Conservation (phyloP, 352 stramenopile species). For the Phytophthora tentaculata region DNA sequence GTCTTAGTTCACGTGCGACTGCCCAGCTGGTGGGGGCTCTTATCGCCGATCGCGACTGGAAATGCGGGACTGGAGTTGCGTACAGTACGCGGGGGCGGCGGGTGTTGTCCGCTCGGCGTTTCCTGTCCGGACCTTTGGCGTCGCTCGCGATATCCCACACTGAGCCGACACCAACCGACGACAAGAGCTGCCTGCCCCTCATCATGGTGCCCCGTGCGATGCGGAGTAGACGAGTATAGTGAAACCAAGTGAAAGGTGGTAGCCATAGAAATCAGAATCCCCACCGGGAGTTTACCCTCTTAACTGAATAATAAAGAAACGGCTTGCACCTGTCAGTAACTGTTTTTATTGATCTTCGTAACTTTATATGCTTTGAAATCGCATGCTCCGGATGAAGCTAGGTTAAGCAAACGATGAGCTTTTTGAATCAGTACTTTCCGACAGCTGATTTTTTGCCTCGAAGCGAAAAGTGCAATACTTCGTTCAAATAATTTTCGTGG, state of each 20-base stretch:
- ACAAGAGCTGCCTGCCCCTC: slow-evolving; percentile 5
- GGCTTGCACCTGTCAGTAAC: not conserved
- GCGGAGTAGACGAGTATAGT: slow-evolving; percentile 6
- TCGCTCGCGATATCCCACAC: slow-evolving; percentile 38
- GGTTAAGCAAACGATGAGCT: slow-evolving; percentile 1
- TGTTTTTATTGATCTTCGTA: not conserved
- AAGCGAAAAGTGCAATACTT: slow-evolving; percentile 2
- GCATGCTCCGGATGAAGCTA: not conserved
- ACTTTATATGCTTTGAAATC: not conserved
- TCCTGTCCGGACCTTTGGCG: slow-evolving; percentile 32
- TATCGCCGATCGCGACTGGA: slow-evolving; percentile 41
- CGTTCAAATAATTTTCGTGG: slow-evolving; percentile 16
- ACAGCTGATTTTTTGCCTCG: slow-evolving; percentile 16
- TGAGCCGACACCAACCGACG: slow-evolving; percentile 26
- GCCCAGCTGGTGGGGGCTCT: slow-evolving; percentile 32
- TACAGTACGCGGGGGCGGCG: not conserved
- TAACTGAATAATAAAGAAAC: slow-evolving; percentile 6
- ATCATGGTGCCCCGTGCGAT: not conserved
- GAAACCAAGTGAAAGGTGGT: slow-evolving; percentile 17
- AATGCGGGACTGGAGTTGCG: slow-evolving; percentile 6
- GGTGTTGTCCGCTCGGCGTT: slow-evolving; percentile 31
- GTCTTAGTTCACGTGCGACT: slow-evolving; percentile 36
- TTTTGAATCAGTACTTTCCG: not conserved
- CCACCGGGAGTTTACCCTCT: not conserved
- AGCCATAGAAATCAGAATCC: slow-evolving; percentile 24